These are phyloP conservation scores for Eustoma russellianum DNA, from an alignment of 257 asterid genomes.

Conservation along the genomic window DNA sequence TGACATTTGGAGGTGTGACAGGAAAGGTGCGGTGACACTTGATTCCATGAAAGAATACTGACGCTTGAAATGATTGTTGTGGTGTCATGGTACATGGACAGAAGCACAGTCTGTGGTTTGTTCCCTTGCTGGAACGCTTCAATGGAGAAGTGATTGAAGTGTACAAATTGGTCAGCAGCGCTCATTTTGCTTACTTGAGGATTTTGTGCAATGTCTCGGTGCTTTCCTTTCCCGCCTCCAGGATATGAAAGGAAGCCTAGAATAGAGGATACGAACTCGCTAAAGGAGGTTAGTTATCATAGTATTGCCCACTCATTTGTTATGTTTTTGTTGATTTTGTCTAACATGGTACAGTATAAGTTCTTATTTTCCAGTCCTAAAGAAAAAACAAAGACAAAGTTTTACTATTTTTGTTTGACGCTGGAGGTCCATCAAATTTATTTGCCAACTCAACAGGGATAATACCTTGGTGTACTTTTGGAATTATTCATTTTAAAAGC, in stretches of 20 bases:
- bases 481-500: too few species aligned
- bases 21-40: constrained; percentile 9
- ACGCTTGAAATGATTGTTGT: constrained; percentile 41
- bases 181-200: constrained; percentile 17
- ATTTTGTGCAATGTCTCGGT: constrained; percentile 1
- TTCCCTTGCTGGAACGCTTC: constrained; percentile 42
- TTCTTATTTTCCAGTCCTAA: not conserved
- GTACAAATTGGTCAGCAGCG: constrained; percentile 18
- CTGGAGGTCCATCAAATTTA: not conserved
- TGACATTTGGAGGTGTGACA: constrained; percentile 9
- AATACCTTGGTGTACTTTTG: too few species aligned
- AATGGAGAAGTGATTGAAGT: constrained; percentile 29
- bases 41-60: constrained; percentile 29
- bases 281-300: constrained; percentile 14
- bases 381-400: not conserved
- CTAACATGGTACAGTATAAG: not conserved
- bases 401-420: not conserved
- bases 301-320: constrained; percentile 3
- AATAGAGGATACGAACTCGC: constrained; percentile 10
- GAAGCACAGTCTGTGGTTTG: constrained; percentile 33
- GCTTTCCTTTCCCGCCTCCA: too few species aligned
- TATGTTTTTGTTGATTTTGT: not conserved
- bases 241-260: constrained; percentile 9
- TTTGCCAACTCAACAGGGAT: not conserved
- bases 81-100: constrained; percentile 73